These are phyloP conservation scores for Letharia columbiana DNA, from an alignment of 495 filamentous ascomycete genomes.

Conservation along the genomic window DNA sequence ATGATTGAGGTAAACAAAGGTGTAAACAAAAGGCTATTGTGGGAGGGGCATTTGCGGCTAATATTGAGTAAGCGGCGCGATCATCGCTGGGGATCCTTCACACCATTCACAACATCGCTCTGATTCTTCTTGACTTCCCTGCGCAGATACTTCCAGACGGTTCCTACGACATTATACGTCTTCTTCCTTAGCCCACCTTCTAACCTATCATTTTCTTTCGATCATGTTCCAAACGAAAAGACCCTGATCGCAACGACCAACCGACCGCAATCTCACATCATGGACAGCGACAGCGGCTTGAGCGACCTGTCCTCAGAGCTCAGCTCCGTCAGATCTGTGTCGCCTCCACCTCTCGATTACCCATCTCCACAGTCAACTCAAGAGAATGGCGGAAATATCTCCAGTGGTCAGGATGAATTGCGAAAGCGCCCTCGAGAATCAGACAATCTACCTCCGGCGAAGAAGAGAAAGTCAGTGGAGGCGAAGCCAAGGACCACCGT, in stretches of 20 bases:
- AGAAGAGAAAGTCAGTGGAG: slow-evolving; percentile 61
- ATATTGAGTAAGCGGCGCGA: slow-evolving; percentile 16
- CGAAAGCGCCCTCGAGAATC: slow-evolving; percentile 29
- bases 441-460: slow-evolving; percentile 57
- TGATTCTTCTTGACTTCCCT: slow-evolving; percentile 2
- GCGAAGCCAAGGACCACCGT: slow-evolving; percentile 68
- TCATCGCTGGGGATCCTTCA: slow-evolving; percentile 3
- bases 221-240: slow-evolving; percentile 10
- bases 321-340: slow-evolving; percentile 47
- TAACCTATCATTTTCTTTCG: not conserved
- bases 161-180: not conserved
- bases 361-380: slow-evolving; percentile 52
- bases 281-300: slow-evolving; percentile 36
- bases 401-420: slow-evolving; percentile 17
- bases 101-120: not conserved
- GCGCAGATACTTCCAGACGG: not conserved
- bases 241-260: slow-evolving; percentile 10
- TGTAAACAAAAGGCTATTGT: slow-evolving; percentile 17
- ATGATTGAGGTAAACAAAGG: slow-evolving; percentile 8
- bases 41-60: slow-evolving; percentile 13
- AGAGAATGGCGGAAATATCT: slow-evolving; percentile 33
- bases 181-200: not conserved
- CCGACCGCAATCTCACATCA: slow-evolving; percentile 21
- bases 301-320: slow-evolving; percentile 45
- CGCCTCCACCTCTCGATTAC: slow-evolving; percentile 44